phyloP scores from a whole-genome alignment of 2,329 filamentous ascomycete species.

The Exophiala sp. region DNA sequence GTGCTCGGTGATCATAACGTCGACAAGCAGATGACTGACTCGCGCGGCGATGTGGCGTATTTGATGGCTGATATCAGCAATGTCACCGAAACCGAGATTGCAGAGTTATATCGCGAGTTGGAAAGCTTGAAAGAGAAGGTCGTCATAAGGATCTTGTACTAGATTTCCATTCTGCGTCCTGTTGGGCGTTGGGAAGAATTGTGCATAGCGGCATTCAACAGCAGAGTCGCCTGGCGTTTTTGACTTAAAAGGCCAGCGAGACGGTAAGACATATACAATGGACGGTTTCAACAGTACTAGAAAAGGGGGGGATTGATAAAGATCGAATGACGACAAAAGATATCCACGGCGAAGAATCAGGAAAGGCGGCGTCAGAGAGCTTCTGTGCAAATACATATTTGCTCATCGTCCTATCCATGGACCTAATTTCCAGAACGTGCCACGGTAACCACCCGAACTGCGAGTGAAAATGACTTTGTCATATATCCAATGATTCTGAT shows the following conservation, averaged over 20 bases:
- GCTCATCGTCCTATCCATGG: too few species aligned
- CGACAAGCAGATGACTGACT: conserved; percentile 98
- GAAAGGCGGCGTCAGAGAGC: too few species aligned
- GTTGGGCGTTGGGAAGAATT: background rate
- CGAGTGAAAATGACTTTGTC: too few species aligned
- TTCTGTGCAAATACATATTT: too few species aligned
- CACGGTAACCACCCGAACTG: too few species aligned
- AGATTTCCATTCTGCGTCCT: background rate
- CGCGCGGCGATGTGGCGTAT: conserved; percentile 88
- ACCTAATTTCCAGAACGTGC: too few species aligned
- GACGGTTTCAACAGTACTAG: background rate
- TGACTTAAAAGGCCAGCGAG: background rate
- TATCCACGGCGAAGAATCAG: too few species aligned
- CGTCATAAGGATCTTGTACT: conserved; percentile 28
- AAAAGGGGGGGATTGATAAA: too few species aligned
- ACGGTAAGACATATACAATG: background rate
- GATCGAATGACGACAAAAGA: too few species aligned
- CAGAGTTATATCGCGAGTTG: conserved; percentile 76
- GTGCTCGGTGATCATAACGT: conserved; percentile 95
- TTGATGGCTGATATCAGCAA: conserved; percentile 96
- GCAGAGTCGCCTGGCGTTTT: background rate
- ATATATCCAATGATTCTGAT: too few species aligned
- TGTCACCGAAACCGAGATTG: conserved; percentile 76
- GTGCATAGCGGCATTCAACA: conserved; percentile 2
- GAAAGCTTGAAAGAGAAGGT: conserved; percentile 58